Percentiles rank a stretch among this genome's conserved stretches.
These are phyloP conservation scores for peach (Prunus persica) DNA, from an alignment of 306 rosid genomes.

Conservation along the genomic window DNA sequence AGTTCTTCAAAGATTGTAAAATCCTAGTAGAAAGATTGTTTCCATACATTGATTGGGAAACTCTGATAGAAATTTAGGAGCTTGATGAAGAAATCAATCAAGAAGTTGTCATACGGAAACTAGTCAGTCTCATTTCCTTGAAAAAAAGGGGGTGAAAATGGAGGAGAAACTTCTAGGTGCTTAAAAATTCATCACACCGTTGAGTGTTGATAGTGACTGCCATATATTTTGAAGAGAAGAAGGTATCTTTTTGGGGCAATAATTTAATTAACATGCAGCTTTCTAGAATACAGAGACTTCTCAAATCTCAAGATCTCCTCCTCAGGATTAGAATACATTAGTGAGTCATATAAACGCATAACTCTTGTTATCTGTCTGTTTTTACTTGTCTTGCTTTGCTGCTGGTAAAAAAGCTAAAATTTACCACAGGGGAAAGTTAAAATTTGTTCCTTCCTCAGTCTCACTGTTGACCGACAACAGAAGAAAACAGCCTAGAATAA, in stretches of 20 bases:
- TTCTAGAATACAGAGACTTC: neutral
- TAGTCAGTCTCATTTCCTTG: neutral
- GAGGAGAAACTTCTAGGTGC: neutral
- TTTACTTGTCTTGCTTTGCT: neutral
- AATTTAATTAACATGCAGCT: neutral
- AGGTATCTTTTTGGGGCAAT: neutral
- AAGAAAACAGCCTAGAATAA: neutral
- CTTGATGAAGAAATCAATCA: neutral
- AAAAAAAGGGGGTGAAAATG: neutral
- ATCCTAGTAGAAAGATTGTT: constrained; percentile 16
- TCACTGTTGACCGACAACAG: too few species aligned
- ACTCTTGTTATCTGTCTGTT: neutral
- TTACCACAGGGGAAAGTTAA: neutral
- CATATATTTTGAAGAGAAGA: neutral
- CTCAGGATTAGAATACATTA: neutral
- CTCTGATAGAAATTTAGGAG: neutral
- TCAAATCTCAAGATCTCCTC: neutral
- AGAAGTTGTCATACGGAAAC: neutral
- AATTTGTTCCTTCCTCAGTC: neutral
- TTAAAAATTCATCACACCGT: neutral
- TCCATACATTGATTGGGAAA: neutral
- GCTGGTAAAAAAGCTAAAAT: neutral
- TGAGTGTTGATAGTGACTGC: neutral
- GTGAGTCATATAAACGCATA: neutral
- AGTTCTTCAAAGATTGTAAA: neutral